phyloP scores from a whole-genome alignment of 2,329 filamentous ascomycete genomes.

The Cercospora sp. region DNA sequence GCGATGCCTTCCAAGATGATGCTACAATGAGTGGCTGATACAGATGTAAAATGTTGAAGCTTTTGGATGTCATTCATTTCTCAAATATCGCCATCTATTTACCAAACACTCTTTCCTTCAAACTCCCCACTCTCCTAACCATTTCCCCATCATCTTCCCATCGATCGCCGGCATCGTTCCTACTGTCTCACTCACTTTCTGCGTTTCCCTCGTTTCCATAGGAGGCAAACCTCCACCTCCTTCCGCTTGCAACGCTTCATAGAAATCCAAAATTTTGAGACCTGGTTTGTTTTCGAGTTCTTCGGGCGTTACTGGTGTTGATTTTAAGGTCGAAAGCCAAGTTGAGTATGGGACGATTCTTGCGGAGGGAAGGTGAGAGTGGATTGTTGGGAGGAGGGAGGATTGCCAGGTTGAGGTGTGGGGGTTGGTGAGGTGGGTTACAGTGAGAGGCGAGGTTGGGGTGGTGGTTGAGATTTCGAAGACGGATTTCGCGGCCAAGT shows the following conservation, averaged over 20 bases:
- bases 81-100: too few relatives aligned
- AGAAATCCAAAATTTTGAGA: slow-evolving; percentile 38
- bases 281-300: slow-evolving; percentile 32
- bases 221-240: too few relatives aligned
- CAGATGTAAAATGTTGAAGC: too few relatives aligned
- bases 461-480: slow-evolving; percentile 22
- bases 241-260: slow-evolving; percentile 27
- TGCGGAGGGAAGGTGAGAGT: not conserved
- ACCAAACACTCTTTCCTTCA: slow-evolving; percentile 6
- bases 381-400: not conserved
- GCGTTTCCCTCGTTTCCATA: slow-evolving; percentile 29
- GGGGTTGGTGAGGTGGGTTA: slow-evolving; percentile 38
- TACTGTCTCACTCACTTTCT: slow-evolving; percentile 36
- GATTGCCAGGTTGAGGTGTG: slow-evolving; percentile 28
- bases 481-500: slow-evolving; percentile 40
- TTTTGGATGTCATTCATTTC: too few relatives aligned
- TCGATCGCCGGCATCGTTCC: slow-evolving; percentile 32
- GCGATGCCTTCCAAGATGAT: too few relatives aligned
- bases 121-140: slow-evolving; percentile 31
- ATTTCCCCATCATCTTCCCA: slow-evolving; percentile 28
- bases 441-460: not conserved
- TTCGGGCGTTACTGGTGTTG: slow-evolving; percentile 22
- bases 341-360: slow-evolving; percentile 28
- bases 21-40: too few relatives aligned
- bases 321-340: slow-evolving; percentile 31